A percentile compares a stretch with the other conserved stretches of the same genome.
Evolutionary conservation across 169 alveolate genomes (phyloP).

Genomic region (Eimeria sp.): DNA sequence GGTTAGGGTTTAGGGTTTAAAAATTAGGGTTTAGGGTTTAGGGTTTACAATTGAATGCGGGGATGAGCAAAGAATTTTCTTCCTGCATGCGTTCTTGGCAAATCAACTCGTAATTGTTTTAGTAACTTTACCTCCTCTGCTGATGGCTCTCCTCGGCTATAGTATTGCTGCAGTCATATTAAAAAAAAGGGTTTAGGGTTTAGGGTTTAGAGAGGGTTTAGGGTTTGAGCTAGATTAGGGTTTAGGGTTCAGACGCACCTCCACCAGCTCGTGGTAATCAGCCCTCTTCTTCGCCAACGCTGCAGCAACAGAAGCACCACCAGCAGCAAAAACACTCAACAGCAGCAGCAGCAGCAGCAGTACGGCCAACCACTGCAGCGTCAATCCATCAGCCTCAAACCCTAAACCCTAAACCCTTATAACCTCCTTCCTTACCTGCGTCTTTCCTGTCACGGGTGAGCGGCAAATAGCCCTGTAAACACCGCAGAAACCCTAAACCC

Average conservation of each 20-base stretch:
- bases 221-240: neutral
- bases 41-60: conserved; percentile 60
- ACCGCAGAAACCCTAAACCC: neutral
- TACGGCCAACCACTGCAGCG: neutral
- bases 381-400: neutral
- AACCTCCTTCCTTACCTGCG: neutral
- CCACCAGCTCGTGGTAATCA: conserved; percentile 57
- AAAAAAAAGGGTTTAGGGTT: neutral
- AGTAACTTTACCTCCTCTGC: conserved; percentile 55
- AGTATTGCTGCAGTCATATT: conserved; percentile 41
- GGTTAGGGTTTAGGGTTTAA: conserved; percentile 30
- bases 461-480: conserved; percentile 13
- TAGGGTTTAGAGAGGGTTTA: neutral
- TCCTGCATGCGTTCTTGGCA: conserved; percentile 76
- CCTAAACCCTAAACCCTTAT: neutral
- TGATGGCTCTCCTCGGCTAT: conserved; percentile 21
- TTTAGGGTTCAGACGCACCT: conserved; percentile 62
- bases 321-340: neutral
- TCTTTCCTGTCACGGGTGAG: conserved; percentile 40
- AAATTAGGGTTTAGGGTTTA: neutral
- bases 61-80: conserved; percentile 61
- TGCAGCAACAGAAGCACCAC: conserved; percentile 64
- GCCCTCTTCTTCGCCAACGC: conserved; percentile 69
- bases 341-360: conserved; percentile 41
- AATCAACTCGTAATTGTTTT: conserved; percentile 65